Conservation (phyloP, 352 stramenopile species). For the Globisporangium polare region DNA sequence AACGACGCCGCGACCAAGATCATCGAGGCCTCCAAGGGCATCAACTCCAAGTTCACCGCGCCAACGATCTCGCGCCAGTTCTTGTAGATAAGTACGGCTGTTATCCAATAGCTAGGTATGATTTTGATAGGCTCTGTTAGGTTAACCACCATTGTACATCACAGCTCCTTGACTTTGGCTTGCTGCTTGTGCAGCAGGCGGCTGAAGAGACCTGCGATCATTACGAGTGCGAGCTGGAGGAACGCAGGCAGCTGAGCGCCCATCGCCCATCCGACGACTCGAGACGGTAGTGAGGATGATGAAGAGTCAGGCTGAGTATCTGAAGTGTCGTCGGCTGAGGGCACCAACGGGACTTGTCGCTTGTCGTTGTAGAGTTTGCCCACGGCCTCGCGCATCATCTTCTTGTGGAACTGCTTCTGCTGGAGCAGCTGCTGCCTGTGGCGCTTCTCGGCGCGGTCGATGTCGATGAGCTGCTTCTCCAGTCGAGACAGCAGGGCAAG, state of each 20-base stretch:
- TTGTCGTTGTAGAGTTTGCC: constrained; percentile 76
- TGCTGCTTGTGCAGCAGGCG: constrained; percentile 5
- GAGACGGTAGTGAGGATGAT: constrained; percentile 3
- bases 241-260: neutral
- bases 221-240: neutral
- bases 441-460: constrained; percentile 43
- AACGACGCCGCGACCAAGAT: constrained; percentile 64
- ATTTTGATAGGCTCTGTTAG: neutral
- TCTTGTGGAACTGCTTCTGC: constrained; percentile 57
- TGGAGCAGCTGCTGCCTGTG: constrained; percentile 33
- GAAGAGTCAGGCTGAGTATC: neutral
- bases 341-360: constrained; percentile 16
- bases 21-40: constrained; percentile 70
- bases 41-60: constrained; percentile 85
- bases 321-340: neutral
- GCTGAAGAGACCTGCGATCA: constrained; percentile 2
- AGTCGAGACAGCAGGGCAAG: constrained; percentile 25
- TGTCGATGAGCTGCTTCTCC: constrained; percentile 41
- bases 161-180: constrained; percentile 13
- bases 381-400: constrained; percentile 76
- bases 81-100: constrained; percentile 38
- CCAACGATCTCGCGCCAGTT: constrained; percentile 82
- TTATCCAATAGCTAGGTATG: too few relatives aligned
- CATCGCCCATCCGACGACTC: neutral
- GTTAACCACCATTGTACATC: neutral